Percentiles rank a stretch among this genome's conserved stretches.
These are phyloP conservation scores for Saccharomycopsis hybrid DNA, from an alignment of 1,139 yeast genomes.

Conservation along the genomic window DNA sequence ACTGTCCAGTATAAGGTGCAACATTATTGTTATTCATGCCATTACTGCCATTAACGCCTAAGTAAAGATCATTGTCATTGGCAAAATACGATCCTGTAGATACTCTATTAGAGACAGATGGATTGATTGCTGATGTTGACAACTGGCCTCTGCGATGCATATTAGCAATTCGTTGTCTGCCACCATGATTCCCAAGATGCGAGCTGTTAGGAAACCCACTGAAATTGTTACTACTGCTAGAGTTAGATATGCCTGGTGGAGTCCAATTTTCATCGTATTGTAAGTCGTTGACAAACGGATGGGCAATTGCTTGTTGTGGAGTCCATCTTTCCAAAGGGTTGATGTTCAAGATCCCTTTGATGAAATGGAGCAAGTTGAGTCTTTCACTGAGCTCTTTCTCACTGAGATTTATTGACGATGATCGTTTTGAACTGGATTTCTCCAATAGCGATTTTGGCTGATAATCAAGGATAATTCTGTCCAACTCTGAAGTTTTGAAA, in stretches of 20 bases:
- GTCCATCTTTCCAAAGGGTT: slow-evolving; percentile 95
- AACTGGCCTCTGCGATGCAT: slow-evolving; percentile 19
- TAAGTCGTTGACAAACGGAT: slow-evolving; percentile 72
- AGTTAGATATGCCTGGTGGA: slow-evolving; percentile 34
- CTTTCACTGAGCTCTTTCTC: slow-evolving; percentile 73
- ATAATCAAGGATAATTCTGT: slow-evolving; percentile 74
- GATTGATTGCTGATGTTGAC: slow-evolving; percentile 17
- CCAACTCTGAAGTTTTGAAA: slow-evolving; percentile 65
- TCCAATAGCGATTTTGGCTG: slow-evolving; percentile 24
- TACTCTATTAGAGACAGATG: no score
- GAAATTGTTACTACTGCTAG: no score
- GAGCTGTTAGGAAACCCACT: background rate
- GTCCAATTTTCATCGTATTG: slow-evolving; percentile 40
- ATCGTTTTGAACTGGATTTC: background rate
- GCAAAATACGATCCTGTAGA: no score
- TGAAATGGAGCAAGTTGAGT: slow-evolving; percentile 66
- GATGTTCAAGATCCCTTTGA: slow-evolving; percentile 68
- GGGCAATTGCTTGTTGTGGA: slow-evolving; percentile 90
- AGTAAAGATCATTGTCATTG: no score
- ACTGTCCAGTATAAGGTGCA: no score
- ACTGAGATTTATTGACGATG: slow-evolving; percentile 31
- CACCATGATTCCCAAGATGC: background rate
- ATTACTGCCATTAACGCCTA: no score
- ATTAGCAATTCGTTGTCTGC: slow-evolving; percentile 2
- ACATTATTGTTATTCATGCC: no score